Evolutionary conservation across 176 grass and related monocot species (phyloP), one percentile per base, ranked within the genome.

Genomic region (Hordeum marinum): DNA sequence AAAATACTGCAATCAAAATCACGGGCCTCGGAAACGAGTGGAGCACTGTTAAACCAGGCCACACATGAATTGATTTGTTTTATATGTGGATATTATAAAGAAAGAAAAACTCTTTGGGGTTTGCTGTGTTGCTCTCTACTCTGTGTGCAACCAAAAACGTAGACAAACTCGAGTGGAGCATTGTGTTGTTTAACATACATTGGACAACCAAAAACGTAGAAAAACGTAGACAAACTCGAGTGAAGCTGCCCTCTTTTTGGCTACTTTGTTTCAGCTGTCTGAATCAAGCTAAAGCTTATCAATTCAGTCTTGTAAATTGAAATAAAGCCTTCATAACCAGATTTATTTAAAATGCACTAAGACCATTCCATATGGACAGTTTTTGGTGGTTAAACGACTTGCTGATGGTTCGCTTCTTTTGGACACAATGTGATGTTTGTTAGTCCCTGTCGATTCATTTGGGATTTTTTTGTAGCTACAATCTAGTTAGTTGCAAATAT

Each of bases 401-500:
- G 5, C 46, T 17, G 46, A 2, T 18, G 48, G 15, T 6, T 50
- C 46, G 4, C 46, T 50, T 50, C 14, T 50, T 15, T 50, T 50
- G 46, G 5, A 5, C 46, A 15, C 46, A 62, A 4, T 23, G 35
- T 86, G 23, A 0, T 40, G 3, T 82, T 26, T 85, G 34, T 25
- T 70, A 77, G 77, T 85, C 41, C 25, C 1, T 72, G 11, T 72
- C 55, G 46, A 45, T 42, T 75, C 72, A 65, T 64, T 52, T 14
- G 71, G 25, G 68, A 37, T 46, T 86, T 79, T 83, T 36, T 18
- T 83, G 15, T 79, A 23, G 63, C 6, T 31, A 21, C 14, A 42
- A 63, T 41, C 63, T 82, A 21, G 31, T 82, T 83, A 25, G 63
- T 82, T 78, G 63, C 83, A 63, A 25, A 39, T 6, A 85, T 70